phyloP scores from a whole-genome alignment of 148 eudicot genomes.

The Rhododendron henanense region DNA sequence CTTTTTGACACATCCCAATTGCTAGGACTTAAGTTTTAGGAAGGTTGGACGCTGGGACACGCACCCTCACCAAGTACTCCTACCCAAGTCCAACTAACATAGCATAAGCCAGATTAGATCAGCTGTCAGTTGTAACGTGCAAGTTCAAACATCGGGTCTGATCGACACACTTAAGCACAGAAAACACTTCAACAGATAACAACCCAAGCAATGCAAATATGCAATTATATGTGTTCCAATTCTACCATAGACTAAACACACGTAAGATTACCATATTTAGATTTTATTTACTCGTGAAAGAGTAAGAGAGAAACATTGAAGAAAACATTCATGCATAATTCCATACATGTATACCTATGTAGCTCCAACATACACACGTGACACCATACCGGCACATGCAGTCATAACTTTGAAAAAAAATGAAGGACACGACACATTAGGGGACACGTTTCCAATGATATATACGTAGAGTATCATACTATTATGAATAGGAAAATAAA shows the following conservation, averaged over 20 bases:
- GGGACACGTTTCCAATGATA: neutral
- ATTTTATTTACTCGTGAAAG: neutral
- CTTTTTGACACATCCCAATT: neutral
- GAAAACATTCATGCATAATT: neutral
- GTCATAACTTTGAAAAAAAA: neutral
- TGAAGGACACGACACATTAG: neutral
- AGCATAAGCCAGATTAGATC: neutral
- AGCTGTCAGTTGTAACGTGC: neutral
- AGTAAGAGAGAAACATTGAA: neutral
- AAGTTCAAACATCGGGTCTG: neutral
- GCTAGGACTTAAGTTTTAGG: neutral
- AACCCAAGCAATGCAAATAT: neutral
- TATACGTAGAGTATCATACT: neutral
- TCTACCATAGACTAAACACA: neutral
- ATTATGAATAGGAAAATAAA: neutral
- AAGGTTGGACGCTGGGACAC: neutral
- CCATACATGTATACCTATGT: neutral
- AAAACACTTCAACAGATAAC: neutral
- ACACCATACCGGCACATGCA: neutral
- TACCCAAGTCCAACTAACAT: neutral
- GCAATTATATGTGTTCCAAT: neutral
- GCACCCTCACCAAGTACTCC: neutral
- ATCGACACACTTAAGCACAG: neutral
- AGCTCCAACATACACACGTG: neutral
- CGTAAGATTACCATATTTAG: neutral